A percentile compares a stretch with the other conserved stretches of the same genome.
Conservation (phyloP, 1,139 yeast genomes). For the Debaryomyces sp. region DNA sequence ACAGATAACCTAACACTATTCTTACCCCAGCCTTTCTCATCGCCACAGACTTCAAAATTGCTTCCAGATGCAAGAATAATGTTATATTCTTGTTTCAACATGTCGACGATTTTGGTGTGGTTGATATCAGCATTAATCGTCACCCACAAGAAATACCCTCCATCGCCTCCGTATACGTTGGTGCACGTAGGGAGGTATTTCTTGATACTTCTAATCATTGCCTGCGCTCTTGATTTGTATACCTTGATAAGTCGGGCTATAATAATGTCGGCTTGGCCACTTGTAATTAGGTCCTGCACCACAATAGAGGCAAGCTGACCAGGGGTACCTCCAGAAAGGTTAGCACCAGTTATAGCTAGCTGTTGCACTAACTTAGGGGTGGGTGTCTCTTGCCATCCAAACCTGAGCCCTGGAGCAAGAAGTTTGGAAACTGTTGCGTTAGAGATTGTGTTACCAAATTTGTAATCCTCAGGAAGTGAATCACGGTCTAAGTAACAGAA, state of each 20-base stretch:
- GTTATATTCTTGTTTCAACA: constrained; percentile 42
- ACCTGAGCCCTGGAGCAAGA: constrained; percentile 85
- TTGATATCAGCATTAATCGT: constrained; percentile 54
- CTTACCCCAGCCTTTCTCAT: constrained; percentile 59
- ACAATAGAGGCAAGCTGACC: constrained; percentile 75
- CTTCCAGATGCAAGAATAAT: constrained; percentile 75
- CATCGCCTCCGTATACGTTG: constrained; percentile 61
- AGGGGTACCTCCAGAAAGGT: constrained; percentile 87
- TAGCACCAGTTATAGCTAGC: constrained; percentile 78
- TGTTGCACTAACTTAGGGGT: constrained; percentile 60
- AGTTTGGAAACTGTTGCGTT: constrained; percentile 83
- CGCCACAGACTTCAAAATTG: constrained; percentile 73
- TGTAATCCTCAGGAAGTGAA: constrained; percentile 31
- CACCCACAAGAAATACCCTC: constrained; percentile 91
- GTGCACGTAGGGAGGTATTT: constrained; percentile 55
- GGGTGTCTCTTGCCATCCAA: constrained; percentile 85
- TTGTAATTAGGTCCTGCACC: constrained; percentile 61
- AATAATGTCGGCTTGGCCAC: constrained; percentile 55
- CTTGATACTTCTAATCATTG: constrained; percentile 41
- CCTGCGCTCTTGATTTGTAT: constrained; percentile 54
- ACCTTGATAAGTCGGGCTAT: constrained; percentile 44
- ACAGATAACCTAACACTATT: constrained; percentile 63
- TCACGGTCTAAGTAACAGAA: constrained; percentile 58
- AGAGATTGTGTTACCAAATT: constrained; percentile 71
- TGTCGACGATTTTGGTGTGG: constrained; percentile 44